These are phyloP conservation scores for Mycosphaerella sp. DNA, from an alignment of 2,329 filamentous ascomycete genomes.

Conservation along the genomic window DNA sequence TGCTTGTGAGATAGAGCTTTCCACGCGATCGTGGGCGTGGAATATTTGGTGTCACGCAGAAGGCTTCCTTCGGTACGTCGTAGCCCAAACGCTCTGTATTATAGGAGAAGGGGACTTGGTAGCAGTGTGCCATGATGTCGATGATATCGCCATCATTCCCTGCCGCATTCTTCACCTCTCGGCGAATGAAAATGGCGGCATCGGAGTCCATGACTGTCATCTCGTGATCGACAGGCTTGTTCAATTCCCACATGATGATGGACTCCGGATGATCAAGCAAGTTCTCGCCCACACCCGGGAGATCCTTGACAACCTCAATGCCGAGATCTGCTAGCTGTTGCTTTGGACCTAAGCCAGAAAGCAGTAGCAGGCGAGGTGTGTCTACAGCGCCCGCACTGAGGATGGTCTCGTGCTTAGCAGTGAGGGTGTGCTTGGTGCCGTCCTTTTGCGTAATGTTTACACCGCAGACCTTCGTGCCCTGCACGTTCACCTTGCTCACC, in stretches of 20 bases:
- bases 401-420: conserved; percentile 68
- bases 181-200: conserved; percentile 79
- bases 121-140: conserved; percentile 95
- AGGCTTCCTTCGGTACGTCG: conserved; percentile 64
- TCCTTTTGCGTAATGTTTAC: conserved; percentile 62
- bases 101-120: conserved; percentile 86
- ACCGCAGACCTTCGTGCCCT: conserved; percentile 64
- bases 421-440: conserved; percentile 50
- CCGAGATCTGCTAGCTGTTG: conserved; percentile 43
- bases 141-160: conserved; percentile 66
- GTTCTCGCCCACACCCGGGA: conserved; percentile 60
- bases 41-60: conserved; percentile 92
- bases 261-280: conserved; percentile 59
- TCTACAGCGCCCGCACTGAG: conserved; percentile 75
- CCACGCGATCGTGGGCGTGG: conserved; percentile 74
- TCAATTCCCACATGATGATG: conserved; percentile 72
- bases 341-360: conserved; percentile 47
- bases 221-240: conserved; percentile 67
- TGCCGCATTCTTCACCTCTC: conserved; percentile 63
- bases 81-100: conserved; percentile 77
- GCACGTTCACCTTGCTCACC: conserved; percentile 74
- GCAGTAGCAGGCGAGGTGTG: conserved; percentile 61
- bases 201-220: conserved; percentile 91
- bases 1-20: conserved; percentile 67
- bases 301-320: conserved; percentile 52